phyloP scores from a whole-genome alignment of 805 yeast species.

The Saccharomycopsis sp. region DNA sequence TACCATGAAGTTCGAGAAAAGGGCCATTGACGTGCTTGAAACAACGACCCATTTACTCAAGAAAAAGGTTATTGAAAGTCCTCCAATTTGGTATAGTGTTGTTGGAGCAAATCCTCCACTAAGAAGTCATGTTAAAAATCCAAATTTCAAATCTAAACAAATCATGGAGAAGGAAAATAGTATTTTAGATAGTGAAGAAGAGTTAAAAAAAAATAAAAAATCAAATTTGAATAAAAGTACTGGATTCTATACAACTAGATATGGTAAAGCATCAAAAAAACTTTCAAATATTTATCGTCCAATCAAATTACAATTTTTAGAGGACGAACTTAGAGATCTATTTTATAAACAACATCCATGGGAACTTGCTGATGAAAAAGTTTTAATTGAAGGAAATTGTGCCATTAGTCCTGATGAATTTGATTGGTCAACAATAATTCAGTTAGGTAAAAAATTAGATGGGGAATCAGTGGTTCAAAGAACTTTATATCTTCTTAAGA shows the following conservation, averaged over 20 bases:
- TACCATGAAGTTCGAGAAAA: conserved; percentile 63
- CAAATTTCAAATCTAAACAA: conserved; percentile 16
- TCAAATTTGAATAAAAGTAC: conserved; percentile 2
- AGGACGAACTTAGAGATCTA: conserved; percentile 72
- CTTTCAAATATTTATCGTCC: conserved; percentile 38
- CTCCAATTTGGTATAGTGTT: conserved; percentile 87
- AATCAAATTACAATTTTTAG: conserved; percentile 46
- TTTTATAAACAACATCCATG: conserved; percentile 95
- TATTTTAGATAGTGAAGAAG: conserved; percentile 21
- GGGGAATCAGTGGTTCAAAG: conserved; percentile 86
- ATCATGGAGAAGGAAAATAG: not conserved
- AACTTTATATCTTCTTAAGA: conserved; percentile 43
- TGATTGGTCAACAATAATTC: conserved; percentile 77
- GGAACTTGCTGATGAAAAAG: conserved; percentile 90
- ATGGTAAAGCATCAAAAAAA: conserved; percentile 21
- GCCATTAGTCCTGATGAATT: conserved; percentile 41
- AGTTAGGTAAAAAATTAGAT: conserved; percentile 62
- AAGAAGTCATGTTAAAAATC: conserved; percentile 34
- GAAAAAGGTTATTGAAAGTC: conserved; percentile 55
- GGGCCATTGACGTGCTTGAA: conserved; percentile 68
- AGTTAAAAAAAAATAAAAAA: conserved; percentile 5
- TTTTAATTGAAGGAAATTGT: conserved; percentile 57
- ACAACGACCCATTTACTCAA: conserved; percentile 68
- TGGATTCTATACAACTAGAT: conserved; percentile 36
- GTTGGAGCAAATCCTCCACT: conserved; percentile 79